Evolutionary conservation across 768 basidiomycete genomes (phyloP), one percentile per base, ranked within the genome.

Genomic region (Xerocomus potaroensis): DNA sequence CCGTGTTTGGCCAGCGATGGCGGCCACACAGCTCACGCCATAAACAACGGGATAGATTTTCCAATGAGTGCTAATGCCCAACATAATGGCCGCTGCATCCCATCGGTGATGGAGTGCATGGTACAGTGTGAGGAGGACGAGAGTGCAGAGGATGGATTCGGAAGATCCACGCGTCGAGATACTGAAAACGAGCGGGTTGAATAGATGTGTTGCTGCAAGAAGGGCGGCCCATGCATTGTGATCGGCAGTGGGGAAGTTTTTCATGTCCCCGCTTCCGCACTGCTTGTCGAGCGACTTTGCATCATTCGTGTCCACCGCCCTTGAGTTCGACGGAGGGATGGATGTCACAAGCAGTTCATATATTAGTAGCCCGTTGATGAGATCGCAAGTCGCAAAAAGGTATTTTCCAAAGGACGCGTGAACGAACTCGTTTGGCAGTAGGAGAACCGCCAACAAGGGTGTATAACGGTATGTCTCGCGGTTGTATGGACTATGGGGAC

Each of bases 141-240:
- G 73, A 2, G 87, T 72, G 31, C 84, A 82, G 14, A 98, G 80
- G 15, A 96, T 70, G 3, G 91, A 82, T 65, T 99, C 96, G 4
- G 95, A 94, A 15, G 92, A 97, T 7, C 96, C 96, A 15, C 96
- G 84, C 0, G 96, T 98, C 7, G 94, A 96, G 57, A 99, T 97
- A 53, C 92, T 86, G 65, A 96, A 88, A 2, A 95, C 87, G 56
- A 99, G 78, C 0, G 96, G 96, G 68, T 94, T 97, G 48, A 98
- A 75, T 3, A 98, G 82, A 71, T 97, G 91, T 3, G 86, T 58
- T 0, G 79, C 70, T 29, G 79, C 78, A 54, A 81, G 81, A n/a
- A 82, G 54, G 2, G 77, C 74, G 5, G 87, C 83, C 50, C 67
- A 58, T 27, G 44, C 23, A 7, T 45, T 46, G 29, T 27, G 26